Percentiles rank a stretch among this genome's conserved stretches.
phyloP scores from a whole-genome alignment of 2,329 filamentous ascomycete species.

The Beauveria sp. region DNA sequence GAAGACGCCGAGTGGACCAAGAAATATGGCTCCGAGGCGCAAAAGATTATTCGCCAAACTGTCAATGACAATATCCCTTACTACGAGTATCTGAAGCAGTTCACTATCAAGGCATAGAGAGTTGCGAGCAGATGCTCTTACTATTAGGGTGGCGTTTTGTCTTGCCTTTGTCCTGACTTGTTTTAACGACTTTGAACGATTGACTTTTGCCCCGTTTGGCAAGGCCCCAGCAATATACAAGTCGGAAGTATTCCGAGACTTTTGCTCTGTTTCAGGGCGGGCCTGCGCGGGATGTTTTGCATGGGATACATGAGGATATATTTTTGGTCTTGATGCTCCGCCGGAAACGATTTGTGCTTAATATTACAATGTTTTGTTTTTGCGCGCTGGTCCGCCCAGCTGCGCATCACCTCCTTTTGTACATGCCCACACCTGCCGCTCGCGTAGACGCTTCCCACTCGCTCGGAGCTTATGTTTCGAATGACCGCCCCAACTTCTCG shows the following conservation, averaged over 20 bases:
- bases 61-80: conserved; percentile 65
- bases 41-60: conserved; percentile 60
- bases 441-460: not conserved
- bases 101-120: conserved; percentile 25
- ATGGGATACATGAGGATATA: not conserved
- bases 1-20: conserved; percentile 65
- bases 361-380: conserved; percentile 7
- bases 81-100: conserved; percentile 78
- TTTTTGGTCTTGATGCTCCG: not conserved
- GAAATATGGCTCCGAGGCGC: conserved; percentile 66
- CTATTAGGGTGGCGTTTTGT: not conserved
- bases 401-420: conserved; percentile 2
- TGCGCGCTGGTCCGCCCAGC: conserved; percentile 7
- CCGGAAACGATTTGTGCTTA: not conserved
- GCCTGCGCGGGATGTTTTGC: not conserved
- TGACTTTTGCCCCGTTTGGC: not conserved
- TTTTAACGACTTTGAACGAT: conserved; percentile 3
- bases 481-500: not conserved
- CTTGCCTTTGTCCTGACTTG: not conserved
- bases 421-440: not conserved
- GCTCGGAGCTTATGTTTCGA: not conserved
- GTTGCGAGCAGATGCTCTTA: not conserved
- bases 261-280: not conserved
- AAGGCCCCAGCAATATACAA: not conserved
- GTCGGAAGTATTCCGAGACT: not conserved